These are phyloP conservation scores for Vitis amurensis DNA, from an alignment of 164 flowering plant genomes.

Conservation along the genomic window DNA sequence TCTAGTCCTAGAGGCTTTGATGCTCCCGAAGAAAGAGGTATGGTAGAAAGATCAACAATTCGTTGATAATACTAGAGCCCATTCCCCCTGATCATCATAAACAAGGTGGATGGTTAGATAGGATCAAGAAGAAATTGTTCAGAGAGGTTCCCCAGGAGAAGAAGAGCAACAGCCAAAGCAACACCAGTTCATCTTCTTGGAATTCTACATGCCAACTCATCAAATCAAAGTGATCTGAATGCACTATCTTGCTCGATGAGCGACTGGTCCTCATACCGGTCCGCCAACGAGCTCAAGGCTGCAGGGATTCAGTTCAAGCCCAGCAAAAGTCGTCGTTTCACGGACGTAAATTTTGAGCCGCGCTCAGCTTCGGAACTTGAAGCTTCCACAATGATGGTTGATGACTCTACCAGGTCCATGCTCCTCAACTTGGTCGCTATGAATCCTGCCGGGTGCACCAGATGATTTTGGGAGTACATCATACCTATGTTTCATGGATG, in stretches of 20 bases:
- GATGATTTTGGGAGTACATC: constrained; percentile 4
- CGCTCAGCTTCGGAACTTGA: not conserved
- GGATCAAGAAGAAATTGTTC: no score
- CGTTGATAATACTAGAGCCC: no score
- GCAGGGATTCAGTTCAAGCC: not conserved
- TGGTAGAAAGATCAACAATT: no score
- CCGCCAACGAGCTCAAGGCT: constrained; percentile 1
- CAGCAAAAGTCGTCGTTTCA: not conserved
- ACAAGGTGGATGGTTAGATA: no score
- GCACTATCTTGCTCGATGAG: not conserved
- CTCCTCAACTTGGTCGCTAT: constrained; percentile 16
- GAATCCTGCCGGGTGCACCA: constrained; percentile 4
- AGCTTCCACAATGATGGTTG: constrained; percentile 9
- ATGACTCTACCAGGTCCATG: not conserved
- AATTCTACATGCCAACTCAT: no score
- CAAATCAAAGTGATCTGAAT: no score
- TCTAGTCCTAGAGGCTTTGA: no score
- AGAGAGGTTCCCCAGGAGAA: no score
- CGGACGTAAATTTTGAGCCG: not conserved
- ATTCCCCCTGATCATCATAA: no score
- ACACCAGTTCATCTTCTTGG: not conserved
- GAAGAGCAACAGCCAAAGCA: not conserved
- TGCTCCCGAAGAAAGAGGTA: no score
- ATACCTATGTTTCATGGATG: constrained; percentile 12
- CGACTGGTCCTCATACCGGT: constrained; percentile 2